These are phyloP conservation scores for Polytrichum formosum DNA, from an alignment of 225 moss, liverwort and hornwort genomes.

Conservation along the genomic window DNA sequence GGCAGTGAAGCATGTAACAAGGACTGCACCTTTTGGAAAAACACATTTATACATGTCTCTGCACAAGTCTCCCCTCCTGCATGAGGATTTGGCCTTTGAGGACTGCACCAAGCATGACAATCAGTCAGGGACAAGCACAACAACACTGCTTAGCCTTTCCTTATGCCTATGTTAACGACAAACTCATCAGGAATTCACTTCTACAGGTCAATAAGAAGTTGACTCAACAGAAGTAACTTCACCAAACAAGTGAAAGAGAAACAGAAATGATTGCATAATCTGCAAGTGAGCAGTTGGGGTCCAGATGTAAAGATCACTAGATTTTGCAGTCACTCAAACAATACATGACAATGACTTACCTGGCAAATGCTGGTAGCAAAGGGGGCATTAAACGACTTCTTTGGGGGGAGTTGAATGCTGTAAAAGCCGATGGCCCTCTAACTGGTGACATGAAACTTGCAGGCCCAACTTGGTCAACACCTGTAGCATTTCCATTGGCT, in stretches of 20 bases:
- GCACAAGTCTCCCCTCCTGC: constrained; percentile 96
- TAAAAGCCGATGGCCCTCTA: constrained; percentile 85
- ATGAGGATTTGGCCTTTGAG: constrained; percentile 84
- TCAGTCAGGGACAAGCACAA: background rate
- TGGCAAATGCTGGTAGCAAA: constrained; percentile 83
- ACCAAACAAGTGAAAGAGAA: too few relatives aligned
- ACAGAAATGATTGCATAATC: too few relatives aligned
- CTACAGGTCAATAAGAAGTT: too few relatives aligned
- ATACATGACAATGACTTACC: constrained; percentile 31
- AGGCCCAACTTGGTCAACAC: constrained; percentile 44
- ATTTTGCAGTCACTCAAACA: too few relatives aligned
- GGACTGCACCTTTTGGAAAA: constrained; percentile 64
- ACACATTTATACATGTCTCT: constrained; percentile 80
- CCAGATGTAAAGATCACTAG: too few relatives aligned
- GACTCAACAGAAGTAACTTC: too few relatives aligned
- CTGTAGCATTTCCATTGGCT: constrained; percentile 33
- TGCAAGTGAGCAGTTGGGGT: too few relatives aligned
- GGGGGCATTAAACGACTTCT: constrained; percentile 69
- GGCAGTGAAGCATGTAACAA: background rate
- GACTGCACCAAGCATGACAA: constrained; percentile 41
- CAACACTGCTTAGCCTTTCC: too few relatives aligned
- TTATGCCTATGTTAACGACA: too few relatives aligned
- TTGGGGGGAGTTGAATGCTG: constrained; percentile 73
- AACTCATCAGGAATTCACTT: too few relatives aligned
- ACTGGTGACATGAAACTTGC: constrained; percentile 66